phyloP scores from a whole-genome alignment of 495 filamentous ascomycete species.

The Aspergillus biplanus region DNA sequence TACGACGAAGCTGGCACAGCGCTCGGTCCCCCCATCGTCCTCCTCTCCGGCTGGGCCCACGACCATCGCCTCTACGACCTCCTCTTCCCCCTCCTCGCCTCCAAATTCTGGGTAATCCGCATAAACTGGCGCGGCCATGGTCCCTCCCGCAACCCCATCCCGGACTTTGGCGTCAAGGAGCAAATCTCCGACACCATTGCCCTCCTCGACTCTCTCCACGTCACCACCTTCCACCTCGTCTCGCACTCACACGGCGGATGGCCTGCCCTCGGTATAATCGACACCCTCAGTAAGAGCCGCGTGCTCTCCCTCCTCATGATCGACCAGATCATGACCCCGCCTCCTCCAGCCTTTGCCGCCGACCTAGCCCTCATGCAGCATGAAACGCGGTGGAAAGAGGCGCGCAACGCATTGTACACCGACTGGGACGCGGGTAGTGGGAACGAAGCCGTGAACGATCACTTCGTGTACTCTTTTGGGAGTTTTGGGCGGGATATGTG shows the following conservation, averaged over 20 bases:
- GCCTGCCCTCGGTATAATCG: not conserved
- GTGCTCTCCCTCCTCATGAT: slow-evolving; percentile 5
- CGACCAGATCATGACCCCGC: slow-evolving; percentile 10
- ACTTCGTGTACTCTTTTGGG: slow-evolving; percentile 1
- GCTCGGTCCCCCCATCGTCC: not conserved
- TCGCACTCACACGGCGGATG: not conserved
- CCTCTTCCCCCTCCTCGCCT: slow-evolving; percentile 1
- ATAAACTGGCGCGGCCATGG: slow-evolving; percentile 8
- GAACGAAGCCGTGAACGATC: not conserved
- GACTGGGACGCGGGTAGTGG: not conserved
- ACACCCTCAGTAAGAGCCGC: not conserved
- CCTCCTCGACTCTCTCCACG: slow-evolving; percentile 1
- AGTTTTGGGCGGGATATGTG: slow-evolving; percentile 3
- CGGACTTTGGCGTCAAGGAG: slow-evolving; percentile 3
- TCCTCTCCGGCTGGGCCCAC: slow-evolving; percentile 10
- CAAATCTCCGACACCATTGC: slow-evolving; percentile 3
- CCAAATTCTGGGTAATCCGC: slow-evolving; percentile 5
- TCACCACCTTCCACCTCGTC: not conserved
- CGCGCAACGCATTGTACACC: not conserved
- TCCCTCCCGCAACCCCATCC: not conserved
- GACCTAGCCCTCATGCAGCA: slow-evolving; percentile 4
- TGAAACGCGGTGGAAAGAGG: not conserved
- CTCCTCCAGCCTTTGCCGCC: not conserved
- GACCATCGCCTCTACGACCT: slow-evolving; percentile 7
- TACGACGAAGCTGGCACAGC: slow-evolving; percentile 4